Percentiles rank a stretch among this genome's conserved stretches.
phyloP scores from a whole-genome alignment of 768 basidiomycete genomes.

The Lactarius akahatsu region DNA sequence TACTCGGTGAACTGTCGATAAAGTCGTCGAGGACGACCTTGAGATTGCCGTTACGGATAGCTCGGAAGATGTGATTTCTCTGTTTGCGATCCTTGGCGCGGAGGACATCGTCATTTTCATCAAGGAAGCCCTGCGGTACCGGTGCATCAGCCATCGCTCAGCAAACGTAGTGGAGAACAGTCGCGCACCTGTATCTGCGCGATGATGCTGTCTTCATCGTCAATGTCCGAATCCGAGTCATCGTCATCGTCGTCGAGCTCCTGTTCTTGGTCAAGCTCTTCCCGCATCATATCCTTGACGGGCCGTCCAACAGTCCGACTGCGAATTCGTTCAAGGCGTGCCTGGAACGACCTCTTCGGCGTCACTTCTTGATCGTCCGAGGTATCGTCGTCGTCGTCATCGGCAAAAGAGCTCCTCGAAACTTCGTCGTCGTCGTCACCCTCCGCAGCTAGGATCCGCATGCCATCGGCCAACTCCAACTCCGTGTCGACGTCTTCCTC shows the following conservation, averaged over 20 bases:
- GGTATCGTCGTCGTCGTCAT: slow-evolving; percentile 34
- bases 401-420: not conserved
- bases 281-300: slow-evolving; percentile 3
- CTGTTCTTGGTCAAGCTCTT: slow-evolving; percentile 13
- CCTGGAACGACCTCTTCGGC: slow-evolving; percentile 40
- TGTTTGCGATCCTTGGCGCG: no score
- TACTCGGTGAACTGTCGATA: no score
- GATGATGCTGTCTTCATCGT: no score
- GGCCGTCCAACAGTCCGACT: slow-evolving; percentile 28
- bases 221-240: not conserved
- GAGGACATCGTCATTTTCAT: no score
- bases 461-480: slow-evolving; percentile 27
- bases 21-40: not conserved
- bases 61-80: no score
- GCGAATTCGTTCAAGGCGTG: slow-evolving; percentile 36
- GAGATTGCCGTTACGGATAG: no score
- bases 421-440: not conserved
- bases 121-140: no score
- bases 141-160: no score
- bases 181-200: no score
- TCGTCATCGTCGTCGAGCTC: not conserved
- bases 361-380: slow-evolving; percentile 41
- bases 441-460: not conserved
- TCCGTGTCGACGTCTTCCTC: slow-evolving; percentile 29
- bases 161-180: no score